These are phyloP conservation scores for Theileria parva DNA, from an alignment of 169 alveolate genomes.

Conservation along the genomic window DNA sequence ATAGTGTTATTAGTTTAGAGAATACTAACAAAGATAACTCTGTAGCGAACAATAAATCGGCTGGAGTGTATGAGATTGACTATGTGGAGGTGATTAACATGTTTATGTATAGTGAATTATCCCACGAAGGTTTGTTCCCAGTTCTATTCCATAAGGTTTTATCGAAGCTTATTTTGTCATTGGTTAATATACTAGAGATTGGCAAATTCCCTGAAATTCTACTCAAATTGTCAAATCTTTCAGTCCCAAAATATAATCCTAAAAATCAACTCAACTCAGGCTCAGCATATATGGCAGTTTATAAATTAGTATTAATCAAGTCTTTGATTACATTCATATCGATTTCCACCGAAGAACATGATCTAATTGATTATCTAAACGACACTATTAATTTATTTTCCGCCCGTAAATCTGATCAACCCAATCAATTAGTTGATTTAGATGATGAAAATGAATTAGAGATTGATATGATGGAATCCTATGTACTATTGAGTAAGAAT, in stretches of 20 bases:
- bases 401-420: constrained; percentile 1
- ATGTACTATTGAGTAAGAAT: constrained; percentile 36
- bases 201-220: background rate
- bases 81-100: background rate
- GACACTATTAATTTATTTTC: background rate
- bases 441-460: background rate
- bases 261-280: no score
- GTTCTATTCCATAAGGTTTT: background rate
- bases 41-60: no score
- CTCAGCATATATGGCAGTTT: background rate
- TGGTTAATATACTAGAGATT: background rate
- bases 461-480: background rate
- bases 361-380: constrained; percentile 9
- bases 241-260: background rate
- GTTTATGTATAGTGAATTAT: constrained; percentile 1
- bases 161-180: background rate
- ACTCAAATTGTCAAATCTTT: background rate
- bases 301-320: constrained; percentile 14
- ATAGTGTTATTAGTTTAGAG: no score
- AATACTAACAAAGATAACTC: no score
- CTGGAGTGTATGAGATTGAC: background rate
- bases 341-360: background rate
- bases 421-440: background rate
- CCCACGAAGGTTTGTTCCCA: background rate
- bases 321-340: constrained; percentile 21